These are phyloP conservation scores for Quercus lobata DNA, from an alignment of 331 rosid species.

Conservation along the genomic window DNA sequence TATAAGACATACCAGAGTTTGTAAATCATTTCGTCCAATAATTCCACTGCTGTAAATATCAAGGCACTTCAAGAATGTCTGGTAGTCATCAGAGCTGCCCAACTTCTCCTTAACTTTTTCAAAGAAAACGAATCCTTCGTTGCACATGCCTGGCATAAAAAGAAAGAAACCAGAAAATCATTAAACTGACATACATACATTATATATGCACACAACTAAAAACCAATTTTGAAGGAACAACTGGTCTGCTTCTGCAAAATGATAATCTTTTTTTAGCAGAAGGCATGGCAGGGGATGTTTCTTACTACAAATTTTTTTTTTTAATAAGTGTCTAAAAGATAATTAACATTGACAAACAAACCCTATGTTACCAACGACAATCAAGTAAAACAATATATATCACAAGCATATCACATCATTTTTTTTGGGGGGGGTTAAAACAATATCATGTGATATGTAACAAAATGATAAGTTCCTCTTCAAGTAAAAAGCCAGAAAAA, in stretches of 20 bases:
- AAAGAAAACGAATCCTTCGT: conserved; percentile 79
- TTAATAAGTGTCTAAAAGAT: neutral
- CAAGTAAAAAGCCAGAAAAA: neutral
- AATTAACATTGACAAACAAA: neutral
- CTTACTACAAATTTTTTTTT: neutral
- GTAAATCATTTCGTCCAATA: conserved; percentile 82
- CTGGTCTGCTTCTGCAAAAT: neutral
- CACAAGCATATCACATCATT: neutral
- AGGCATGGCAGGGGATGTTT: neutral
- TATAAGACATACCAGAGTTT: conserved; percentile 64
- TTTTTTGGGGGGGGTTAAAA: too few relatives aligned
- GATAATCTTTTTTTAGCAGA: neutral
- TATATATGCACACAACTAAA: neutral
- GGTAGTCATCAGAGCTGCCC: conserved; percentile 82
- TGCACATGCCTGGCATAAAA: conserved; percentile 68
- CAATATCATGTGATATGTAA: neutral
- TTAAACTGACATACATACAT: neutral
- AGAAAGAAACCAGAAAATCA: conserved; percentile 15
- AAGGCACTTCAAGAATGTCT: conserved; percentile 87
- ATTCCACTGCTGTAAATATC: conserved; percentile 87
- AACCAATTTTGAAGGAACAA: neutral
- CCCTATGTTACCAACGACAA: neutral
- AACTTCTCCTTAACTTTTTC: conserved; percentile 92
- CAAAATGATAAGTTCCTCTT: neutral
- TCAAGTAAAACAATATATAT: neutral